phyloP scores from a whole-genome alignment of 75 land plant genomes.

The Pinus tabuliformis region DNA sequence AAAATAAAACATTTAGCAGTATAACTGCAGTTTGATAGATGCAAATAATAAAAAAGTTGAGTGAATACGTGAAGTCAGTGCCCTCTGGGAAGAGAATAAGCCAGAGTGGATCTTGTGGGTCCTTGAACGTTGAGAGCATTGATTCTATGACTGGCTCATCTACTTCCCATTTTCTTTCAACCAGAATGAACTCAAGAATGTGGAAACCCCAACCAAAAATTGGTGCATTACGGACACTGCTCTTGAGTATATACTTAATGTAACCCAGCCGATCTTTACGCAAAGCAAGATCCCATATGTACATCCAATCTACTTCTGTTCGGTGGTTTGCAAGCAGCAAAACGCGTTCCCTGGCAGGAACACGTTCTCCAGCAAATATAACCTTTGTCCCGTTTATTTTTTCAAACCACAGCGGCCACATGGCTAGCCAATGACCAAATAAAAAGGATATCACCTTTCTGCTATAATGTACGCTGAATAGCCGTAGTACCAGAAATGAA shows the following conservation, averaged over 20 bases:
- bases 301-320: slow-evolving; percentile 99
- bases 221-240: slow-evolving; percentile 84
- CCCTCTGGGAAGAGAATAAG: slow-evolving; percentile 94
- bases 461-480: slow-evolving; percentile 73
- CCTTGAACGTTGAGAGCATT: slow-evolving; percentile 69
- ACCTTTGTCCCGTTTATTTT: slow-evolving; percentile 86
- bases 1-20: neutral
- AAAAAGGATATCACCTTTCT: slow-evolving; percentile 56
- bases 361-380: slow-evolving; percentile 76
- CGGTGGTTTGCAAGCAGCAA: slow-evolving; percentile 85
- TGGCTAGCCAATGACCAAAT: slow-evolving; percentile 82
- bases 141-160: slow-evolving; percentile 58
- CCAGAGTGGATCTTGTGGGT: slow-evolving; percentile 77
- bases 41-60: slow-evolving; percentile 1
- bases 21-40: neutral
- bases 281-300: slow-evolving; percentile 92
- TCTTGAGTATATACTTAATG: slow-evolving; percentile 88
- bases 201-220: slow-evolving; percentile 98
- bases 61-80: slow-evolving; percentile 88
- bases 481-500: slow-evolving; percentile 39
- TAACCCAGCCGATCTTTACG: slow-evolving; percentile 73
- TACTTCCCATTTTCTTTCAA: slow-evolving; percentile 85
- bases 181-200: slow-evolving; percentile 81
- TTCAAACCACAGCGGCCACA: slow-evolving; percentile 97
- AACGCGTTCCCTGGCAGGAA: slow-evolving; percentile 70